Conservation (phyloP, 495 filamentous ascomycete genomes). For the Penicillium taxi region DNA sequence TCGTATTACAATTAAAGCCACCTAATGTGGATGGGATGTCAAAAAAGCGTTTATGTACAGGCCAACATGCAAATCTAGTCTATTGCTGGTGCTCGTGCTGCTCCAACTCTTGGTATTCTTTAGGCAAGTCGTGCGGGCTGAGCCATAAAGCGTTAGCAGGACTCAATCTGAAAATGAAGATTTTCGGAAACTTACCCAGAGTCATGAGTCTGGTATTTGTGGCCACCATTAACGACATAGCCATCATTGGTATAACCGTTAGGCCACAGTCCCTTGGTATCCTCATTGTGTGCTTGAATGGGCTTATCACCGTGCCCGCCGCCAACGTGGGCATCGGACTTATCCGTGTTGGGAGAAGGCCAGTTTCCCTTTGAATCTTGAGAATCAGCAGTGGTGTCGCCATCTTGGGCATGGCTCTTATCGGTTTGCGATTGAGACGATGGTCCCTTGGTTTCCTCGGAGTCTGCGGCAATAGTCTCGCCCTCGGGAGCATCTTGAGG, state of each 20-base stretch:
- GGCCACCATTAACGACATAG: constrained; percentile 7
- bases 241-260: constrained; percentile 8
- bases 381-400: constrained; percentile 4
- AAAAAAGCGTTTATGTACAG: constrained; percentile 12
- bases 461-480: too few species aligned
- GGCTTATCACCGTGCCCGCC: constrained; percentile 1
- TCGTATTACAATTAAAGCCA: constrained; percentile 6
- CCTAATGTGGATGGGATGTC: constrained; percentile 1
- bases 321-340: constrained; percentile 3
- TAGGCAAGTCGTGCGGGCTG: constrained; percentile 11
- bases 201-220: constrained; percentile 9
- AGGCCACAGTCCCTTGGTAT: constrained; percentile 11
- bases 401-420: constrained; percentile 6
- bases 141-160: neutral
- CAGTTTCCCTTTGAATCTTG: constrained; percentile 9
- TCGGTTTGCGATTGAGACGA: constrained; percentile 9
- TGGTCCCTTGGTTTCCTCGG: constrained; percentile 5
- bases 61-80: constrained; percentile 1
- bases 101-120: constrained; percentile 15
- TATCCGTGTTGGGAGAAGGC: constrained; percentile 2
- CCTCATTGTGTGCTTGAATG: constrained; percentile 3
- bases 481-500: constrained; percentile 7
- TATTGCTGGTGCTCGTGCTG: constrained; percentile 10
- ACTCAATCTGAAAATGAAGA: neutral
- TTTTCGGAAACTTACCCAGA: constrained; percentile 8